Evolutionary conservation across 441 rosid genomes (phyloP), one percentile per base, ranked within the genome.

Genomic region (Arabidopsis lyrata): DNA sequence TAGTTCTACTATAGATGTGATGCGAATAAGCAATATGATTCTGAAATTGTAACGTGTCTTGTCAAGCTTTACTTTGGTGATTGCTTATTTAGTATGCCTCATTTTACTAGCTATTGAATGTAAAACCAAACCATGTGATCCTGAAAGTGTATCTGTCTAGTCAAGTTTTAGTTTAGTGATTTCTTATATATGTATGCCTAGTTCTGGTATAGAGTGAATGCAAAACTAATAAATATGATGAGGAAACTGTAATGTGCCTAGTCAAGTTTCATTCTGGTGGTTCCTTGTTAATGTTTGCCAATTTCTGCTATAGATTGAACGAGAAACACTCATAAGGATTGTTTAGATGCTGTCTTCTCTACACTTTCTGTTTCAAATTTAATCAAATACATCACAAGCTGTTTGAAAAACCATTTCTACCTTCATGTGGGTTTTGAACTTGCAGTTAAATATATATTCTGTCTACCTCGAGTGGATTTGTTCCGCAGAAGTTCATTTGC

Each of bases 171-270:
- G 5, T 35, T 6, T 15, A 50, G 53, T n/a, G 44, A 16, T 29
- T 68, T 13, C n/a, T 42, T 13, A 53, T 35, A 10, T 11, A 61
- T 12, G 42, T 53, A 9, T 61, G 22, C 58, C 11, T 58, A 4
- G 62, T 45, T 64, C 63, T 73, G 41, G 42, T 27, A 35, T 65
- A 45, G 16, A 24, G 22, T 58, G 53, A 65, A 12, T 64, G 20
- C 31, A 31, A 38, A 59, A 62, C 49, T 9, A 50, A 31, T 10
- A 12, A 1, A 22, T 45, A 20, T 63, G 53, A 72, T 54, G 47
- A 56, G 15, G 66, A 54, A 45, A 24, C n/a, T 65, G 49, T 55
- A 6, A 7, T 34, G 32, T 42, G 73, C 62, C 16, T 22, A 41
- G 16, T 62, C 20, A 75, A 29, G 68, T 41, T 20, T 32, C 20